Evolutionary conservation across 2,329 filamentous ascomycete genomes (phyloP).

Genomic region (Sporothrix mexicana): DNA sequence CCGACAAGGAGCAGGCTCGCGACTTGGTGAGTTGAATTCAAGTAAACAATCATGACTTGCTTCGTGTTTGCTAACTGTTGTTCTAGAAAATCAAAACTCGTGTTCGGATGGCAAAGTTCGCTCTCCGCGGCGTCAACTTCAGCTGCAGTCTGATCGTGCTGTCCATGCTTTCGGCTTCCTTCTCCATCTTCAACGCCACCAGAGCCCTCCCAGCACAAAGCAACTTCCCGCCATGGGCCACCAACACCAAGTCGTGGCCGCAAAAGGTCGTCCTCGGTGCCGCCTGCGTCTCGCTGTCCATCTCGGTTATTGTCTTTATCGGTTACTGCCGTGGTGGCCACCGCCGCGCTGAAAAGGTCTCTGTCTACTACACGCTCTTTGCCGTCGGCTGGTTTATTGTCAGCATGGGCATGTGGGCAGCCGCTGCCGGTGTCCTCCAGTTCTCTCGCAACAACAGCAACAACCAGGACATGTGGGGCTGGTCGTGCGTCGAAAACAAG

Average conservation of each 20-base stretch:
- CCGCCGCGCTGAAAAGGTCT: constrained; percentile 85
- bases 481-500: constrained; percentile 92
- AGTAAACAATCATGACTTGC: neutral
- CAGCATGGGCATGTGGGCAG: constrained; percentile 88
- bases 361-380: constrained; percentile 94
- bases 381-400: constrained; percentile 92
- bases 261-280: constrained; percentile 83
- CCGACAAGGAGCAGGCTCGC: constrained; percentile 84
- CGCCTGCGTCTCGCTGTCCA: constrained; percentile 77
- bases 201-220: constrained; percentile 75
- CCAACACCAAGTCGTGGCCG: constrained; percentile 81
- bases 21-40: constrained; percentile 73
- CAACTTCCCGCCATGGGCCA: constrained; percentile 83
- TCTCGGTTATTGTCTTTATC: constrained; percentile 80
- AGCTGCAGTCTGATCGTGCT: constrained; percentile 95
- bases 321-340: constrained; percentile 91
- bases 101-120: constrained; percentile 90
- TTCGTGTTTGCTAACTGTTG: constrained; percentile 2
- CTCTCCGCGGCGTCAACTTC: constrained; percentile 95
- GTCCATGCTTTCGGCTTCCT: constrained; percentile 84
- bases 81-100: constrained; percentile 86
- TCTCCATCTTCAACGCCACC: constrained; percentile 91
- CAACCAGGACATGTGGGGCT: constrained; percentile 95
- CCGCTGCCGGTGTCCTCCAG: constrained; percentile 85
- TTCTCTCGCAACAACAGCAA: constrained; percentile 72